Base-by-base conservation (phyloP, 169 alveolate species). In the Plasmodium malariae region DNA sequence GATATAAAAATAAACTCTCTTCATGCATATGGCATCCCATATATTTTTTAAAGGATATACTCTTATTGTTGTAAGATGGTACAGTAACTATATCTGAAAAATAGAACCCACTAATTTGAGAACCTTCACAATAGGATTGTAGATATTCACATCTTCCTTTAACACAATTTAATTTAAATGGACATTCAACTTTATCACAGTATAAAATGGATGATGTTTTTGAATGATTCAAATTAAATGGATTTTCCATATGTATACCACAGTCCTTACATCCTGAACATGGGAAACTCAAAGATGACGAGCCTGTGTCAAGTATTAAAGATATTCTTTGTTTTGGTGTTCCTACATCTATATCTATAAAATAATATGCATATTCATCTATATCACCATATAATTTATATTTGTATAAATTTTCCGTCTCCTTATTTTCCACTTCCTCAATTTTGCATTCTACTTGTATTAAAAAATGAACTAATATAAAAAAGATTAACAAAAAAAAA, bases 241-340 rank as follows among this genome's bases (percentile, higher is more conserved):
- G 89, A 1, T 63, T 55, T 37, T 71, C 85, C 57, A 68, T 74
- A 62, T 94, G 96, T 1, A 88, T 28, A 4, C 96, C 96, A 69
- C 96, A 94, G 14, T 76, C 88, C 4, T 57, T 55, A 49, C 95
- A 92, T 0, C 62, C 73, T 45, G 91, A 36, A 45, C 91, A 91
- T 3, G 95, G 83, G 67, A 94, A 68, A 51, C 91, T 89, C 49
- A 94, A 51, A 1, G 89, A 69, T 26, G 94, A 74, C 0, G 96
- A 94, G 0, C 96, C 96, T 11, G 96, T 94, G 88, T 94, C 96
- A n/a, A 94, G 45, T 1, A 94, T 91, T 14, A 92, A 49, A n/a
- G 92, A 67, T 17, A 92, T 94, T 19, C 73, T 70, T 21, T 85
- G 93, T 19, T 70, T 80, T 2, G 95, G 96, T 28, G 88, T 93